A percentile compares a stretch with the other conserved stretches of the same genome.
These are phyloP conservation scores for Hypsizygus ulmarius DNA, from an alignment of 1,284 basidiomycete genomes.

Conservation along the genomic window DNA sequence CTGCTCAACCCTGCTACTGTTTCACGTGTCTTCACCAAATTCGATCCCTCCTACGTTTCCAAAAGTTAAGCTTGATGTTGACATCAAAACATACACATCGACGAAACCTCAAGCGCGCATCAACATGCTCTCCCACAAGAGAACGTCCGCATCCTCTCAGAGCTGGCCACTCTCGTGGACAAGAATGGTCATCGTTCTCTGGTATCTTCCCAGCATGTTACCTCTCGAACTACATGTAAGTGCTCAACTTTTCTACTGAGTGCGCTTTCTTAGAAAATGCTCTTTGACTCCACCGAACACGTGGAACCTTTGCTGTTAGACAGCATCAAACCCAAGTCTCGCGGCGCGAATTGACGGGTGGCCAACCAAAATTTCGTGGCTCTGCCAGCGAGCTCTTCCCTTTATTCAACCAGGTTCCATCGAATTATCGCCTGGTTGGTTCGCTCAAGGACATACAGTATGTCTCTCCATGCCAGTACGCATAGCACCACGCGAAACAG, in stretches of 20 bases:
- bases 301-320: neutral
- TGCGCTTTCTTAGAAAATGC: neutral
- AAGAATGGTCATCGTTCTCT: neutral
- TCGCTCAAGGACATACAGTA: neutral
- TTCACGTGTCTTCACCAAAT: no score
- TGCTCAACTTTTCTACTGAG: neutral
- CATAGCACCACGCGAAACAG: no score
- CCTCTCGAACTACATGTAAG: neutral
- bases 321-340: neutral
- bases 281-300: neutral
- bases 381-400: no score
- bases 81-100: neutral
- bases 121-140: neutral
- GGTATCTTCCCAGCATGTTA: neutral
- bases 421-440: conserved; percentile 1
- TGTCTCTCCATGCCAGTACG: neutral
- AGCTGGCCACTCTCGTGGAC: neutral
- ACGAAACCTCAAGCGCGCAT: neutral
- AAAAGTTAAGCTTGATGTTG: conserved; percentile 5
- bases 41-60: no score
- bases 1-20: no score
- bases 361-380: neutral
- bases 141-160: neutral
- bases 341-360: neutral
- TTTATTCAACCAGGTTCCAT: neutral